Evolutionary conservation across 1,284 basidiomycete genomes (phyloP).

Genomic region (Sanghuangporus weigelae): DNA sequence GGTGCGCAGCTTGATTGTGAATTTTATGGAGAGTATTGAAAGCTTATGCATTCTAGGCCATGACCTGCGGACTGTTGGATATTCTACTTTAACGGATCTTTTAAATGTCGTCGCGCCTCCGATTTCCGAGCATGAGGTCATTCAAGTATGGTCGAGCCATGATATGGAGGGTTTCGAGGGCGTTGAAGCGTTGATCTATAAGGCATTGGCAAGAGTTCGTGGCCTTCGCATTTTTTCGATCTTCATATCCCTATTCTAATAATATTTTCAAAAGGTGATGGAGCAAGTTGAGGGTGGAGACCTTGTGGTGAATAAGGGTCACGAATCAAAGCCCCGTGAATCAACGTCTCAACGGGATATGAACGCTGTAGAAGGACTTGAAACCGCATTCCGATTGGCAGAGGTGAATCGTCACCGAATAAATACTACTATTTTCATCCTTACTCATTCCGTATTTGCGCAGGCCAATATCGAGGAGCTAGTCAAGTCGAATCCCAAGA

Average conservation of each 20-base stretch:
- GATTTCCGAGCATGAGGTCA: conserved; percentile 96
- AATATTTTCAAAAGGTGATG: conserved; percentile 54
- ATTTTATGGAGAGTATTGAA: not conserved
- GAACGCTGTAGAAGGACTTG: conserved; percentile 80
- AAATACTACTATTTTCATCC: not conserved
- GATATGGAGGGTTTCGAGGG: conserved; percentile 97
- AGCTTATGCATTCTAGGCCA: conserved; percentile 49
- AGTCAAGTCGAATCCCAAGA: conserved; percentile 53
- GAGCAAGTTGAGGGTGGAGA: conserved; percentile 94
- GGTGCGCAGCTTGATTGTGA: conserved; percentile 36
- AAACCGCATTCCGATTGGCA: conserved; percentile 76
- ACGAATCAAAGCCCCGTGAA: conserved; percentile 65
- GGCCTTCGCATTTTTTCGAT: conserved; percentile 3
- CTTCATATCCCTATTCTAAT: not conserved
- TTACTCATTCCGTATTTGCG: conserved; percentile 5
- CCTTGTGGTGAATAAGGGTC: conserved; percentile 82
- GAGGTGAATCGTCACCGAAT: conserved; percentile 43
- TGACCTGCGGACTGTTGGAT: conserved; percentile 80
- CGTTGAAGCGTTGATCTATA: conserved; percentile 93
- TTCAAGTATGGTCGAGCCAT: conserved; percentile 92
- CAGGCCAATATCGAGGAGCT: conserved; percentile 79
- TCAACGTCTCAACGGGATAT: conserved; percentile 53
- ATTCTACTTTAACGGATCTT: conserved; percentile 86
- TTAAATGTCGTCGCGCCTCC: conserved; percentile 97
- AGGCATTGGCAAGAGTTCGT: conserved; percentile 70